Percentiles rank a stretch among this genome's conserved stretches.
Conservation (phyloP, 2,329 filamentous ascomycete genomes). For the Ustulina deusta region DNA sequence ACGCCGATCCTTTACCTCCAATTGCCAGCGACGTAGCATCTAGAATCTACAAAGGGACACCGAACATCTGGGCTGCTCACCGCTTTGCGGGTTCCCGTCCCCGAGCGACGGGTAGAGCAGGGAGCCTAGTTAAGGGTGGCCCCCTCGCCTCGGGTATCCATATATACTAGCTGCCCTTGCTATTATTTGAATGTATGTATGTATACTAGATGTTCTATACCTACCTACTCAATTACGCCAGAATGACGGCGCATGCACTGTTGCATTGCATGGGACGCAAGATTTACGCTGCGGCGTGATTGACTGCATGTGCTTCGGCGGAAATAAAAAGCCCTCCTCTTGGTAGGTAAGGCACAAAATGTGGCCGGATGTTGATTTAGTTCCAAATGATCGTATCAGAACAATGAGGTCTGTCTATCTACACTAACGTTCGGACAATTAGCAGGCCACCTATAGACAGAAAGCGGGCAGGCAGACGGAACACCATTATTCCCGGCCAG, state of each 20-base stretch:
- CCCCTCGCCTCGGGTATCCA: slow-evolving; percentile 16
- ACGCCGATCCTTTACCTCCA: slow-evolving; percentile 6
- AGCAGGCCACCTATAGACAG: slow-evolving; percentile 25
- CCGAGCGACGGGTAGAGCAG: slow-evolving; percentile 26
- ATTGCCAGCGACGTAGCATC: slow-evolving; percentile 30
- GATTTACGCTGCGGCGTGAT: slow-evolving; percentile 9
- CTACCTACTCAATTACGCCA: slow-evolving; percentile 13
- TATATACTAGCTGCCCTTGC: slow-evolving; percentile 14
- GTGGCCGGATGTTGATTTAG: slow-evolving; percentile 6
- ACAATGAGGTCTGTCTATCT: neutral
- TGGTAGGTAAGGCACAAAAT: slow-evolving; percentile 14
- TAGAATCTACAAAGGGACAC: slow-evolving; percentile 23
- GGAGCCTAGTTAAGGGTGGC: slow-evolving; percentile 10
- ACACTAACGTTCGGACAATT: slow-evolving; percentile 21
- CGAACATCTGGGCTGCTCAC: slow-evolving; percentile 30
- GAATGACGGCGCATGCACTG: slow-evolving; percentile 9
- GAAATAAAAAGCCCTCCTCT: slow-evolving; percentile 8
- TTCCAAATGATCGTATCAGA: slow-evolving; percentile 11
- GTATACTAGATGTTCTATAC: slow-evolving; percentile 4
- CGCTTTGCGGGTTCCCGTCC: slow-evolving; percentile 33
- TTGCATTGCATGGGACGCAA: slow-evolving; percentile 26
- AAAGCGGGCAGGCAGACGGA: neutral
- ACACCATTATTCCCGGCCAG: slow-evolving; percentile 1
- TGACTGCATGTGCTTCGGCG: slow-evolving; percentile 12
- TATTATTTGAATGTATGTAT: neutral